Conservation (phyloP, 768 basidiomycete genomes). For the Suillus subluteus region DNA sequence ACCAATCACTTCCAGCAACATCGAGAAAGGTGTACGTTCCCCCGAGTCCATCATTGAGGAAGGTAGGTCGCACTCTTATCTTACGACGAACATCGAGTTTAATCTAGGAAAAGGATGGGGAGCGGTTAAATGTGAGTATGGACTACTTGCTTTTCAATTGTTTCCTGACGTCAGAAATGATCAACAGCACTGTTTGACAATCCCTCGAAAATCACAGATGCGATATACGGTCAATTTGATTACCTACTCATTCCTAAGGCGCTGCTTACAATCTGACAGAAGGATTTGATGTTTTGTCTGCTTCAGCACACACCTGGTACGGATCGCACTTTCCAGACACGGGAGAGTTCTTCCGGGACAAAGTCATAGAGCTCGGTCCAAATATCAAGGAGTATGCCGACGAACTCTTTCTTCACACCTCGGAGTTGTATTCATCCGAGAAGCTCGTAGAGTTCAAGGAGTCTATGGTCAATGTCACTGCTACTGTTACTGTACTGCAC, state of each 20-base stretch:
- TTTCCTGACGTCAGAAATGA: neutral
- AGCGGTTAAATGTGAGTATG: neutral
- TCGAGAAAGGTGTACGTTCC: too few relatives aligned
- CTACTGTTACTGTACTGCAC: neutral
- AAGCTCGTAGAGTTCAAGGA: neutral
- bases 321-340: neutral
- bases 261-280: slow-evolving; percentile 1
- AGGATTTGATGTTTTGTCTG: neutral
- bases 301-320: neutral
- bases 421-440: neutral
- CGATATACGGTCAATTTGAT: slow-evolving; percentile 2
- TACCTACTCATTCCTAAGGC: neutral
- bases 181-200: neutral
- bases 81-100: neutral
- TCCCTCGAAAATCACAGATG: neutral
- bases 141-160: neutral
- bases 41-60: neutral
- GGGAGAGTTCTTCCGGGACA: neutral
- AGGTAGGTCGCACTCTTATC: neutral
- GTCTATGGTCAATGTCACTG: neutral
- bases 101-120: neutral
- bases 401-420: neutral
- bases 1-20: neutral
- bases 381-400: neutral
- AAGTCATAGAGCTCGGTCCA: neutral